These are phyloP conservation scores for Lichtheimia corymbifera DNA, from an alignment of 371 early-diverging fungal species.

Conservation along the genomic window DNA sequence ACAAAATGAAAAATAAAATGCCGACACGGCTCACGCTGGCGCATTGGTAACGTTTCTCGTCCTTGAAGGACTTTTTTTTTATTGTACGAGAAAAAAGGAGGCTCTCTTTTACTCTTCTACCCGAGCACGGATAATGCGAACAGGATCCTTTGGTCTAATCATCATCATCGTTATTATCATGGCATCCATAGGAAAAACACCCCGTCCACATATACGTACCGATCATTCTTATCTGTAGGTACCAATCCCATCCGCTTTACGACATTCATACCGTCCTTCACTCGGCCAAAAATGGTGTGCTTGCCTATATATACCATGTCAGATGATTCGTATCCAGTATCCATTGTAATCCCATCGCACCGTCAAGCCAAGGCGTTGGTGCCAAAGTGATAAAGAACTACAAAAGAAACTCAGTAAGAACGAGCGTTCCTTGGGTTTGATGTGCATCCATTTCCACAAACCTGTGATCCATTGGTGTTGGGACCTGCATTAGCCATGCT, in stretches of 20 bases:
- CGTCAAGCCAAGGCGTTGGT: constrained; percentile 78
- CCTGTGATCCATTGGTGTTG: constrained; percentile 84
- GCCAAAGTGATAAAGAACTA: constrained; percentile 71
- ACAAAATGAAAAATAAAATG: neutral
- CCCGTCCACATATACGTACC: constrained; percentile 26
- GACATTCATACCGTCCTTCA: constrained; percentile 66
- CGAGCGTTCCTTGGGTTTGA: too few species aligned
- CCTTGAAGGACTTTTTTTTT: too few species aligned
- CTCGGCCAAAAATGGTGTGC: constrained; percentile 76
- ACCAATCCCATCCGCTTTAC: constrained; percentile 74
- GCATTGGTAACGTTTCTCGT: too few species aligned
- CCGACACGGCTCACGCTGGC: too few species aligned
- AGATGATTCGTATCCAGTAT: neutral
- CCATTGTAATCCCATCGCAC: constrained; percentile 23
- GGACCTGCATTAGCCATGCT: constrained; percentile 90
- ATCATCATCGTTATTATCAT: neutral
- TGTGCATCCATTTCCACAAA: constrained; percentile 22
- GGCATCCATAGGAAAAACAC: neutral
- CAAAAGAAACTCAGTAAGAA: neutral
- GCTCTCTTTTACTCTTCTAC: neutral
- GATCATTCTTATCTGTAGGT: constrained; percentile 59
- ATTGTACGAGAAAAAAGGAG: too few species aligned
- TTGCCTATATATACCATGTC: constrained; percentile 37
- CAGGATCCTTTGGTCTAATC: constrained; percentile 40
- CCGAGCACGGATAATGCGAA: constrained; percentile 37